phyloP scores from a whole-genome alignment of 2,329 filamentous ascomycete species.

The Exophiala lecanii-corni region DNA sequence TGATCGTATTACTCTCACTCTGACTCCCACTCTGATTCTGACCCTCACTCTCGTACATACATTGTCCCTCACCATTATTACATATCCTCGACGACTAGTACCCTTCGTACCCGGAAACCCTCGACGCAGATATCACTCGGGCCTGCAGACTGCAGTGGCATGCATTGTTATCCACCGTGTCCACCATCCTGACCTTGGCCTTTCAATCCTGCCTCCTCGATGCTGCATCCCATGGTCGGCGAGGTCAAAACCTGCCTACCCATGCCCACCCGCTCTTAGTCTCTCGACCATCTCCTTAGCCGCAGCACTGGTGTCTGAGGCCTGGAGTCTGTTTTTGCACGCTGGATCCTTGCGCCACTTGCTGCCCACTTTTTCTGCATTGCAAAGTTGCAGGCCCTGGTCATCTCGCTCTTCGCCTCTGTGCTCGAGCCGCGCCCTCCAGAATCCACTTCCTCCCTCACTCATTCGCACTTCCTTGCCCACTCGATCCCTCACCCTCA shows the following conservation, averaged over 20 bases:
- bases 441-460: constrained; percentile 12
- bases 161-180: no score
- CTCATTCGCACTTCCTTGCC: constrained; percentile 9
- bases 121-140: no score
- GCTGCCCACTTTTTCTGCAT: constrained; percentile 20
- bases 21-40: no score
- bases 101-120: no score
- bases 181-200: no score
- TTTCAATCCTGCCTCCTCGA: no score
- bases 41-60: no score
- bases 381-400: constrained; percentile 9
- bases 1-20: not conserved
- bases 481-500: constrained; percentile 2
- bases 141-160: no score
- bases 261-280: constrained; percentile 17
- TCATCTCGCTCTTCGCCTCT: constrained; percentile 15
- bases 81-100: no score
- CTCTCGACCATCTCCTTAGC: constrained; percentile 14
- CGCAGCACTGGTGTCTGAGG: constrained; percentile 15
- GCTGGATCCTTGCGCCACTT: constrained; percentile 20
- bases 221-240: no score
- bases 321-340: constrained; percentile 9
- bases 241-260: not conserved
- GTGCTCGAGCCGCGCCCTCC: constrained; percentile 21
- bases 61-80: no score